Evolutionary conservation across 352 stramenopile species (phyloP).

Genomic region (Globisporangium solare): DNA sequence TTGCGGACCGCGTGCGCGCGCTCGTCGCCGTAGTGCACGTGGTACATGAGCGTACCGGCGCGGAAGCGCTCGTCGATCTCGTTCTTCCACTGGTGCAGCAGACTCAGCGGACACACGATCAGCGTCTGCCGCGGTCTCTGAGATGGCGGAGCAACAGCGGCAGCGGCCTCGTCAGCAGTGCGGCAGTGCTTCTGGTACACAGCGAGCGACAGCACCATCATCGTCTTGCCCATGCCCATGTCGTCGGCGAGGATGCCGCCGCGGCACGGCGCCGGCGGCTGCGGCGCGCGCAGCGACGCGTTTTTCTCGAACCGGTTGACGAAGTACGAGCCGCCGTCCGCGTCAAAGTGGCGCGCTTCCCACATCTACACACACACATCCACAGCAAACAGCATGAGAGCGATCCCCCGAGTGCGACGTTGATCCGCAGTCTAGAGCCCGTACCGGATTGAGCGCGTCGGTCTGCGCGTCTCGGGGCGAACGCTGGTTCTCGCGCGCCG

Average conservation of each 20-base stretch:
- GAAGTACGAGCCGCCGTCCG: conserved; percentile 46
- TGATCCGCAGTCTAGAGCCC: too few species aligned
- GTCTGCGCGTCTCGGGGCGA: conserved; percentile 10
- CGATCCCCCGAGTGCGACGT: too few species aligned
- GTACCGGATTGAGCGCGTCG: conserved; percentile 44
- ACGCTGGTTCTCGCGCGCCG: conserved; percentile 69
- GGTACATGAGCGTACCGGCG: conserved; percentile 39
- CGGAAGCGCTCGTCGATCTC: conserved; percentile 70
- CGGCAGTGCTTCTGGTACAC: conserved; percentile 43
- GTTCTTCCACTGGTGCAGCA: conserved; percentile 87
- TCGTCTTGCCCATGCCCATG: conserved; percentile 90
- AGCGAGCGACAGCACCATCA: conserved; percentile 73
- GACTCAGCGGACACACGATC: conserved; percentile 81
- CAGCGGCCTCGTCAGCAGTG: conserved; percentile 8
- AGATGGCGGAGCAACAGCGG: neutral
- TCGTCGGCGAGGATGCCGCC: conserved; percentile 89
- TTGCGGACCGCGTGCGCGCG: conserved; percentile 23
- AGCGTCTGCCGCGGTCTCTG: conserved; percentile 48
- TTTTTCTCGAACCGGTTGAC: conserved; percentile 82
- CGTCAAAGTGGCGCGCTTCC: conserved; percentile 53
- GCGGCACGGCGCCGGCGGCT: conserved; percentile 49
- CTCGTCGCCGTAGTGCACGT: conserved; percentile 76
- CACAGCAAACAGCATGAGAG: too few species aligned
- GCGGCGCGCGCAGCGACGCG: conserved; percentile 51
- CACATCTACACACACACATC: too few species aligned